These are phyloP conservation scores for Myxozyma neotropica DNA, from an alignment of 805 yeast species.

Conservation along the genomic window DNA sequence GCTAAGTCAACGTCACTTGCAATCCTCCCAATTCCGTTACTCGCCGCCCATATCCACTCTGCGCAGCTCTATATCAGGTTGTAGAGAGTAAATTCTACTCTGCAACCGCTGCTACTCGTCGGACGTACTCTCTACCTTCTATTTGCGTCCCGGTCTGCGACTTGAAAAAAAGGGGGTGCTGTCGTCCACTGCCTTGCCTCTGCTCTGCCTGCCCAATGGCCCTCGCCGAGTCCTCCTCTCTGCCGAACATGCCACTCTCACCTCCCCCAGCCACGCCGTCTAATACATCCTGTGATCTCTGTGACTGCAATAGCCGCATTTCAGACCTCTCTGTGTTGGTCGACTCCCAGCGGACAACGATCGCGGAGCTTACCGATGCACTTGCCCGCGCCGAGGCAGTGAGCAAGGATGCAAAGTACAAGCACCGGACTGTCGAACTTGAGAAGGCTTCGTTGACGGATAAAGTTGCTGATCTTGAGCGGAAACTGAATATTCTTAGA, in stretches of 20 bases:
- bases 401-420: not conserved
- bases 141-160: too few species aligned
- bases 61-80: too few species aligned
- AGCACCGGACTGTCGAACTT: slow-evolving; percentile 1
- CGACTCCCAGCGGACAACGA: not conserved
- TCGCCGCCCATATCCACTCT: too few species aligned
- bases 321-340: not conserved
- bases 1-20: too few species aligned
- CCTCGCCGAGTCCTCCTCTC: too few species aligned
- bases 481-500: not conserved
- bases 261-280: not conserved
- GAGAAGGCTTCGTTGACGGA: slow-evolving; percentile 16
- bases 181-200: too few species aligned
- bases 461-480: slow-evolving; percentile 5
- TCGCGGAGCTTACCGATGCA: not conserved
- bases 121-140: too few species aligned
- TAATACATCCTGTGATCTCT: not conserved
- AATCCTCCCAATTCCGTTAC: too few species aligned
- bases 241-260: not conserved
- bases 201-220: too few species aligned
- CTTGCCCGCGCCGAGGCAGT: not conserved
- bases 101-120: too few species aligned
- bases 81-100: too few species aligned
- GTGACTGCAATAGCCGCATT: slow-evolving; percentile 1
- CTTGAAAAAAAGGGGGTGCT: too few species aligned